Evolutionary conservation across 768 basidiomycete species (phyloP), one percentile per base, ranked within the genome.

Genomic region (Boletus rubescentipes): DNA sequence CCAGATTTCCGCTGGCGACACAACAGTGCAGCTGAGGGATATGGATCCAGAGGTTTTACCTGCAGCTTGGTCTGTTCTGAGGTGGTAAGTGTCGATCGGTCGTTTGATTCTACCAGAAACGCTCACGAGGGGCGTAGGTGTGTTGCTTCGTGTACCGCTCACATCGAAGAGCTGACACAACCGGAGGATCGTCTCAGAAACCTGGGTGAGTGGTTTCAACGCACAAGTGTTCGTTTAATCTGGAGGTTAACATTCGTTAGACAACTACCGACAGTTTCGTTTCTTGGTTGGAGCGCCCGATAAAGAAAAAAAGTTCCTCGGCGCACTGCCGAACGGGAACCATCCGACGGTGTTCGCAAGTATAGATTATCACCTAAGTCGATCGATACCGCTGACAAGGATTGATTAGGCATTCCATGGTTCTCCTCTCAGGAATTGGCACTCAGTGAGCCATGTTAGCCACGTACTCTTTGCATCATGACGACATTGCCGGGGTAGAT

Each of bases 211-310:
- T 31, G 9, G 0, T 5, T 30, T 14, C 8, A 15, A 15, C 21
- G 2, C 6, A 16, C 4, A 4, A 8, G 12, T 34, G 48, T 11
- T 3, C 18, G 16, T 31, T 4, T 30, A 23, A 23, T 14, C 2
- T n/a, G 8, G 36, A n/a, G 5, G 16, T 14, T 12, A 38, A 31
- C 10, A 26, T 32, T 21, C 41, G 11, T 5, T 18, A 51, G 54
- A 23, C 14, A 12, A 39, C 4, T 55, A 39, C 34, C 71, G 77
- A 26, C 88, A 90, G 57, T 89, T 87, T 65, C 75, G 83, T 21
- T 81, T 90, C 66, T 82, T 82, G 50, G 86, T 87, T 11, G 88
- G 87, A 5, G 79, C 84, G 1, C 87, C 88, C 4, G 83, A 85
- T 58, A 85, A 85, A 9, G 88, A 89, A 66, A 84, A 84, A 15